Evolutionary conservation across 2,329 filamentous ascomycete genomes (phyloP), one percentile per base, ranked within the genome.

Genomic region (Claviceps sp.): DNA sequence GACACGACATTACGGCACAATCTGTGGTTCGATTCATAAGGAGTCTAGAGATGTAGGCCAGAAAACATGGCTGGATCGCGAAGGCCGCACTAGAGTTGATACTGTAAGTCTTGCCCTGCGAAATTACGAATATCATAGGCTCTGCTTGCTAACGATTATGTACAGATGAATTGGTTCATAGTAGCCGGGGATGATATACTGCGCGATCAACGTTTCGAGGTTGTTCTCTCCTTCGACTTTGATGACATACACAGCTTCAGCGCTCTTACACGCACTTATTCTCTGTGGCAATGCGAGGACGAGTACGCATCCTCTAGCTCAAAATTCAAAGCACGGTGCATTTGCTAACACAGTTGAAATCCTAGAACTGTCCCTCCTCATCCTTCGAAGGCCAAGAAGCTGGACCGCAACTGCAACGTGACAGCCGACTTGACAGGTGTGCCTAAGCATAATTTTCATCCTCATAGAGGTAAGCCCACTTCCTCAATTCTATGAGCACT

Each of bases 131-230:
- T n/a, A n/a, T n/a, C n/a, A n/a, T n/a, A 23, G 2, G 23, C 7
- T 26, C 7, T 26, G 0, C 7, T 11, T 47, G n/a, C 16, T 38
- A 39, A 38, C 34, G 5, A 36, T 6, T 16, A 0, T 22, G 4
- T 7, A 2, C 17, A 53, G 51, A 53, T 53, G 47, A 2, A 4
- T 0, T 53, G 51, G 51, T 53, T 36, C 6, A 50, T 53, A 0
- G 3, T 26, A 0, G n/a, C 29, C 0, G 51, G 51, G 6, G 37
- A 53, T 4, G 48, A 50, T 16, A 36, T 53, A 8, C 47, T 17
- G 1, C 43, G 47, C 0, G 47, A 53, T 7, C 44, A 53, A 17
- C 34, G 37, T 14, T n/a, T 53, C 14, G 44, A 46, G 37, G 36
- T 17, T 22, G 5, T 17, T n/a, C n/a, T n/a, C n/a, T n/a, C n/a